Evolutionary conservation across 441 rosid species (phyloP).

Genomic region (Corymbia citriodora): DNA sequence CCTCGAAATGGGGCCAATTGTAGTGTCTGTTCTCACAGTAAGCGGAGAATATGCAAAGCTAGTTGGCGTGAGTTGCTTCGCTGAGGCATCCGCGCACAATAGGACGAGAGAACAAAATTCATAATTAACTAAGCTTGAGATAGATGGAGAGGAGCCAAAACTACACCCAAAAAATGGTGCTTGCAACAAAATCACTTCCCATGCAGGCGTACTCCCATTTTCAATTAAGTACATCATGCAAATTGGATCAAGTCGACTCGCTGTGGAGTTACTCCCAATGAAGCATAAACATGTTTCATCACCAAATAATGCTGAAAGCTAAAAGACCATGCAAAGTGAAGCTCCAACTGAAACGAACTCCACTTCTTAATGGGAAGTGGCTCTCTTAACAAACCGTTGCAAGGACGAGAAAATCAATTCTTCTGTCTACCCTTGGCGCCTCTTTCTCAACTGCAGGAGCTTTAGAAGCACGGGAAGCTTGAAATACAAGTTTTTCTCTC

Average conservation of each 20-base stretch:
- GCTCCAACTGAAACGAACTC: background rate
- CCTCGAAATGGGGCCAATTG: background rate
- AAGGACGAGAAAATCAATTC: background rate
- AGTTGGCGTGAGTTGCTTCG: background rate
- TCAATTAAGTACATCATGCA: background rate
- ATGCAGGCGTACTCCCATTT: background rate
- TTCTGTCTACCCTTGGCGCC: conserved; percentile 8
- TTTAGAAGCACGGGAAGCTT: conserved; percentile 61
- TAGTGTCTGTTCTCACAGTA: background rate
- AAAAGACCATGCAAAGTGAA: background rate
- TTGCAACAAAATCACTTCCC: background rate
- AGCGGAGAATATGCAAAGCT: background rate
- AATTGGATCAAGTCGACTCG: background rate
- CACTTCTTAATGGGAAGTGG: background rate
- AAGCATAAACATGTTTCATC: background rate
- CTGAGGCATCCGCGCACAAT: background rate
- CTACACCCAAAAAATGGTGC: background rate
- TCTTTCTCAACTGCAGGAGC: conserved; percentile 37
- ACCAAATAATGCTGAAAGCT: background rate
- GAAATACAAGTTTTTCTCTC: conserved; percentile 24
- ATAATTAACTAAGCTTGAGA: background rate
- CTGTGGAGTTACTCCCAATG: background rate
- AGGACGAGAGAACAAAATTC: background rate
- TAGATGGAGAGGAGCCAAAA: background rate
- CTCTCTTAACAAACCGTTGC: background rate